phyloP scores from a whole-genome alignment of 495 filamentous ascomycete genomes.

The Staphylotrichum tortipilum region DNA sequence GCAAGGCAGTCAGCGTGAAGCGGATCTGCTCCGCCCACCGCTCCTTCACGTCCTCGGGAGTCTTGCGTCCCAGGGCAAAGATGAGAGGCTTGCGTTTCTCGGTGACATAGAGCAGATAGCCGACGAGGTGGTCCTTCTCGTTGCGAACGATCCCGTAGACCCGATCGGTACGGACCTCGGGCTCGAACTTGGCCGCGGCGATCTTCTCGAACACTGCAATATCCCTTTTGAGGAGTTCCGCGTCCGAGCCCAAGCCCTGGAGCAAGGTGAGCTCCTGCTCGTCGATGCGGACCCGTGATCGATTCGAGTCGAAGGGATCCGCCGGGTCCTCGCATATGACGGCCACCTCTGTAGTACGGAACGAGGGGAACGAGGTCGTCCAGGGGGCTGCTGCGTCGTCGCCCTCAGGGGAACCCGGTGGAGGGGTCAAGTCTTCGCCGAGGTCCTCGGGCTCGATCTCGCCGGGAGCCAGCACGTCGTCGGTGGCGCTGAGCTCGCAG shows the following conservation, averaged over 20 bases:
- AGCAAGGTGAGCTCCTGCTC: not conserved
- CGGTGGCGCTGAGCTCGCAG: not conserved
- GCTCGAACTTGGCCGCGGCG: not conserved
- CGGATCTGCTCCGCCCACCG: slow-evolving; percentile 3
- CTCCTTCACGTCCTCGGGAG: not conserved
- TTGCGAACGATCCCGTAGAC: not conserved
- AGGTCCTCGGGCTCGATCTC: not conserved
- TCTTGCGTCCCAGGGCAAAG: not conserved
- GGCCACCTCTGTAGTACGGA: not conserved
- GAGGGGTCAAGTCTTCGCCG: not conserved
- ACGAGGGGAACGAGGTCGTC: slow-evolving; percentile 2
- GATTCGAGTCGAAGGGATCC: not conserved
- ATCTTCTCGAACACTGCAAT: not conserved
- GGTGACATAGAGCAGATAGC: not conserved
- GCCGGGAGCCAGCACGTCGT: not conserved
- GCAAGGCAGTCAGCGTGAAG: not conserved
- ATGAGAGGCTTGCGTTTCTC: not conserved
- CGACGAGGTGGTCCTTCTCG: not conserved
- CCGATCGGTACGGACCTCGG: not conserved
- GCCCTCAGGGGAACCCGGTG: not conserved
- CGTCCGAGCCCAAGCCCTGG: not conserved
- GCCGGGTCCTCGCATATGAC: slow-evolving; percentile 1
- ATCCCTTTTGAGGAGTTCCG: not conserved
- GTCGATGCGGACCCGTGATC: not conserved
- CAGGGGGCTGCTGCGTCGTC: no score